Evolutionary conservation across 2,329 filamentous ascomycete species (phyloP).

Genomic region (Macrophomina phaseolina): DNA sequence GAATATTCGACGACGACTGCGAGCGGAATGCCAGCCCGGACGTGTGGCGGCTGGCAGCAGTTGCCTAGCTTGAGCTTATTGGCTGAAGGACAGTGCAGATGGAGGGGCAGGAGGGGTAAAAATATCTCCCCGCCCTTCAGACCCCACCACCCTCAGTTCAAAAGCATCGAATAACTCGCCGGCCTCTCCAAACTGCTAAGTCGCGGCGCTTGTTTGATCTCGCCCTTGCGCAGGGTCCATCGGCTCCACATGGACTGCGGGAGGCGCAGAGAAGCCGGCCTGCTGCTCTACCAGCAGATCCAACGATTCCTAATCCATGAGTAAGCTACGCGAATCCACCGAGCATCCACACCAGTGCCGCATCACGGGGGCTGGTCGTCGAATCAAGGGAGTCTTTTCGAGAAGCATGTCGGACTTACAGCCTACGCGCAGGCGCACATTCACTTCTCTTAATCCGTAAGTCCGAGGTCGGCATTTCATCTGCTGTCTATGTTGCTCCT

Average conservation of each 20-base stretch:
- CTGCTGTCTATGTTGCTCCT: background rate
- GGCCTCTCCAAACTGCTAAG: no score
- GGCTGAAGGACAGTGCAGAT: no score
- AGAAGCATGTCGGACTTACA: background rate
- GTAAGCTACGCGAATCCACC: background rate
- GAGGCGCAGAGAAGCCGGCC: background rate
- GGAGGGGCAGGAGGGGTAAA: background rate
- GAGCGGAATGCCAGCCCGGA: no score
- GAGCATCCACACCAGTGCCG: background rate
- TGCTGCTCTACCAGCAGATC: background rate
- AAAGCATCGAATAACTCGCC: no score
- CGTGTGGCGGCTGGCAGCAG: no score
- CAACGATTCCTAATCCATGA: slow-evolving; percentile 12
- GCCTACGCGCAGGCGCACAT: background rate
- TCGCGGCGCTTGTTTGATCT: no score
- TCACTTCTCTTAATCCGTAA: background rate
- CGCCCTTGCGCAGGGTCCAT: background rate
- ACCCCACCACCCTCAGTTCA: background rate
- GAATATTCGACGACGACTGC: no score
- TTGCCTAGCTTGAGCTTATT: no score
- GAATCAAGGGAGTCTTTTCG: background rate
- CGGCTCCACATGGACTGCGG: background rate
- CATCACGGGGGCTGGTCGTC: background rate
- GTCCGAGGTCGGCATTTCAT: background rate
- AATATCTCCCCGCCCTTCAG: background rate